A percentile compares a stretch with the other conserved stretches of the same genome.
Evolutionary conservation across 2,329 filamentous ascomycete species (phyloP).

Genomic region (Lecanicillium sp.): DNA sequence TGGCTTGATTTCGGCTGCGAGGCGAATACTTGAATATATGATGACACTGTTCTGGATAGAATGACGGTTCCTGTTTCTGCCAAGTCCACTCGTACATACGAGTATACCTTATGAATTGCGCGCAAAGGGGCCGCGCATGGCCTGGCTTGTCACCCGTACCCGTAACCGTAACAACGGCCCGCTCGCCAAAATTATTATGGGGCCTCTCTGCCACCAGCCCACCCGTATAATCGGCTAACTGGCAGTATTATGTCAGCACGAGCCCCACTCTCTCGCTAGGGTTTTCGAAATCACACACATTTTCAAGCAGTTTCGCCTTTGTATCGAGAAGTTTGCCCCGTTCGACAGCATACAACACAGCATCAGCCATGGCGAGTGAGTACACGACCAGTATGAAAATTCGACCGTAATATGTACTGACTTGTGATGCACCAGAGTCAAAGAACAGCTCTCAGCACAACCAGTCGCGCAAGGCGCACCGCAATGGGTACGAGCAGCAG

Average conservation of each 20-base stretch:
- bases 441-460: conserved; percentile 99
- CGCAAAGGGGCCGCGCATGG: too few species aligned
- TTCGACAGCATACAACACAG: conserved; percentile 12
- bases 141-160: too few species aligned
- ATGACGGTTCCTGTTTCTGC: not conserved
- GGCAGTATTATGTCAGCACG: conserved; percentile 16
- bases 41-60: not conserved
- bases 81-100: not conserved
- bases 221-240: not conserved
- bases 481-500: conserved; percentile 69
- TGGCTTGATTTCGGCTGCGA: not conserved
- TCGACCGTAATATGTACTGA: not conserved
- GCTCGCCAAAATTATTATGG: too few species aligned
- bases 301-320: conserved; percentile 17
- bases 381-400: conserved; percentile 8
- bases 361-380: conserved; percentile 35
- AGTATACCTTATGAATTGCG: not conserved
- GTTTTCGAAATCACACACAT: conserved; percentile 11
- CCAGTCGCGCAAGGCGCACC: conserved; percentile 96
- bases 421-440: conserved; percentile 59
- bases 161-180: too few species aligned
- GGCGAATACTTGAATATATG: not conserved
- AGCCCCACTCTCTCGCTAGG: conserved; percentile 15
- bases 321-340: conserved; percentile 10
- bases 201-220: not conserved